A percentile compares a stretch with the other conserved stretches of the same genome.
phyloP scores from a whole-genome alignment of 495 filamentous ascomycete genomes.

The Sporormia fimetaria region DNA sequence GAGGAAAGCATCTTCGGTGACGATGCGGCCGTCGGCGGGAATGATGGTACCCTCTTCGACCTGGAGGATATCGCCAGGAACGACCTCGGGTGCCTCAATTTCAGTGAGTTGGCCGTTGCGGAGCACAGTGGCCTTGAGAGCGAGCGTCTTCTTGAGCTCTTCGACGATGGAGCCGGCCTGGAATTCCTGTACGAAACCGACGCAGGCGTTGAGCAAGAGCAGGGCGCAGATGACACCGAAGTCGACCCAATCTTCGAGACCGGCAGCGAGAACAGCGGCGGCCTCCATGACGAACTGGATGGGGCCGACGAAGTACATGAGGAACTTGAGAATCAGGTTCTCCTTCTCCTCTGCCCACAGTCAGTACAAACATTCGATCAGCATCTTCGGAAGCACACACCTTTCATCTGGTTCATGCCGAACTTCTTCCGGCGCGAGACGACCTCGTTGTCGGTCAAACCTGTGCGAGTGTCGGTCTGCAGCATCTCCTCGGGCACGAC shows the following conservation, averaged over 20 bases:
- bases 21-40: slow-evolving; percentile 75
- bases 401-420: slow-evolving; percentile 76
- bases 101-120: slow-evolving; percentile 63
- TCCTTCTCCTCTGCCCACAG: slow-evolving; percentile 56
- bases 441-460: slow-evolving; percentile 66
- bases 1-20: slow-evolving; percentile 67
- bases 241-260: slow-evolving; percentile 72
- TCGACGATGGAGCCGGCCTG: slow-evolving; percentile 85
- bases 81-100: slow-evolving; percentile 65
- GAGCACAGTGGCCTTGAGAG: slow-evolving; percentile 72
- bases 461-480: slow-evolving; percentile 55
- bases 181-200: slow-evolving; percentile 82
- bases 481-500: slow-evolving; percentile 55
- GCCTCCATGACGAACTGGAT: slow-evolving; percentile 93
- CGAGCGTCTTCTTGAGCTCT: slow-evolving; percentile 82
- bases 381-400: slow-evolving; percentile 1
- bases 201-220: slow-evolving; percentile 66
- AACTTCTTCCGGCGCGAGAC: slow-evolving; percentile 58
- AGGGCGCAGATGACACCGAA: slow-evolving; percentile 69
- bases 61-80: slow-evolving; percentile 81
- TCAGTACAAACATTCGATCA: slow-evolving; percentile 2
- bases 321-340: slow-evolving; percentile 72
- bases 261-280: slow-evolving; percentile 63
- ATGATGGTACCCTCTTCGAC: slow-evolving; percentile 88
- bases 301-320: slow-evolving; percentile 75